Percentiles rank a stretch among this genome's conserved stretches.
These are phyloP conservation scores for Aureobasidium lini DNA, from an alignment of 2,329 filamentous ascomycete genomes.

Conservation along the genomic window DNA sequence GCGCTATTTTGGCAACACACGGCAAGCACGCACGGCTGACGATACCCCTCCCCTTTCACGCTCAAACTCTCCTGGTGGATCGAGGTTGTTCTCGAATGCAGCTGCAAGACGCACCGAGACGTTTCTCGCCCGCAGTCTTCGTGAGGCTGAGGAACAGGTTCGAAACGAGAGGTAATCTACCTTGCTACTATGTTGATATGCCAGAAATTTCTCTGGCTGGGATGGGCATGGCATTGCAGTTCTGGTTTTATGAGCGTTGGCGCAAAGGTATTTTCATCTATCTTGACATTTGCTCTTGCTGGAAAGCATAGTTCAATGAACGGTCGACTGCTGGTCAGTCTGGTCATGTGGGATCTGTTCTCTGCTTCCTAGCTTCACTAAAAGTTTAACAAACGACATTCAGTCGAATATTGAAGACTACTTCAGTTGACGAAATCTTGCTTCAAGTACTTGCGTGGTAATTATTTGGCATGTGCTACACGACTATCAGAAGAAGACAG, in stretches of 20 bases:
- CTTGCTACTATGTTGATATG: background rate
- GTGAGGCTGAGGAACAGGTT: background rate
- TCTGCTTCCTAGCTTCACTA: background rate
- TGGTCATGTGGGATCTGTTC: background rate
- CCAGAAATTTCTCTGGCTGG: background rate
- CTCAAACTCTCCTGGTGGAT: background rate
- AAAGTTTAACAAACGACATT: background rate
- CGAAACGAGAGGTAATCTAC: background rate
- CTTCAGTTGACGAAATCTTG: no score
- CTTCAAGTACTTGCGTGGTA: no score
- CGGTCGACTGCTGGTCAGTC: background rate
- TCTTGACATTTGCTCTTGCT: no score
- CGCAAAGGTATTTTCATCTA: background rate
- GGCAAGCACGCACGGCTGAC: background rate
- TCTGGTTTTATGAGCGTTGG: background rate
- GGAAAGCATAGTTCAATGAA: no score
- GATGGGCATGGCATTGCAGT: background rate
- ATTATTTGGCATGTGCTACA: no score
- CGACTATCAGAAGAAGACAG: no score
- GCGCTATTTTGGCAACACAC: background rate
- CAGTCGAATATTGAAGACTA: no score
- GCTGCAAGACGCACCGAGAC: background rate
- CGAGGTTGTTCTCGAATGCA: background rate
- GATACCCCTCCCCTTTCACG: background rate
- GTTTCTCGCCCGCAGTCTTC: background rate